Base-by-base conservation (phyloP, 2,329 filamentous ascomycete species). In the Sporothrix pseudoabietina region DNA sequence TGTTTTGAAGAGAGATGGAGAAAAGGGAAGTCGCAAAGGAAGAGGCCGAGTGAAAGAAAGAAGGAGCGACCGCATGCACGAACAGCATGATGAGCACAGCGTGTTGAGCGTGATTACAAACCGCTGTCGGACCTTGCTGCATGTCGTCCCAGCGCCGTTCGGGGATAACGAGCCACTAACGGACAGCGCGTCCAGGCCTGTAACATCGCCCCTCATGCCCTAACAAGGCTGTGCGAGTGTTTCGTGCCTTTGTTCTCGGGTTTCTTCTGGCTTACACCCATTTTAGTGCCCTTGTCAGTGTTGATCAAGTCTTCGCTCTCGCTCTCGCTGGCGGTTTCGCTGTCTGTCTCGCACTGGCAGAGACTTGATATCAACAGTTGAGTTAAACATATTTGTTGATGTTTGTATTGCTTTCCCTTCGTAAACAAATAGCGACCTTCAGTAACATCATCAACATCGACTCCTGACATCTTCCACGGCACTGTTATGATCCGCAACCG, bases 71-170 rank as follows among this genome's bases (percentile, higher is more conserved):
- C 44, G 44, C 44, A 16, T 8, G 35, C n/a, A 55, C 52, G 5
- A 55, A 52, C 8, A 35, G 49, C 49, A 16, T 61, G 59, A 26
- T 65, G n/a, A n/a, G n/a, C n/a, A n/a, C n/a, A n/a, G n/a, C n/a
- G n/a, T n/a, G n/a, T n/a, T n/a, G n/a, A n/a, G n/a, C 49, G 49
- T 61, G 59, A 26, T 65, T 14, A 65, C 59, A 65, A 65, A 65
- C 35, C 4, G 12, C 14, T 16, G 14, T 49, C 44, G 26, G 26
- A 26, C 26, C 26, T 26, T 26, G 26, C 26, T 26, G 1, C 26
- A 26, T 1, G 12, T 3, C 2, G 14, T 49, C 44, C 8, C 26
- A 55, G 22, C 52, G 52, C n/a, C 22, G 0, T 5, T 26, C 22
- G 3, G n/a, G 9, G 52, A 22, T 4, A 12, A 32, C 30, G 12